Conservation (phyloP, 495 filamentous ascomycete species). For the Clavariopsis aquatica region DNA sequence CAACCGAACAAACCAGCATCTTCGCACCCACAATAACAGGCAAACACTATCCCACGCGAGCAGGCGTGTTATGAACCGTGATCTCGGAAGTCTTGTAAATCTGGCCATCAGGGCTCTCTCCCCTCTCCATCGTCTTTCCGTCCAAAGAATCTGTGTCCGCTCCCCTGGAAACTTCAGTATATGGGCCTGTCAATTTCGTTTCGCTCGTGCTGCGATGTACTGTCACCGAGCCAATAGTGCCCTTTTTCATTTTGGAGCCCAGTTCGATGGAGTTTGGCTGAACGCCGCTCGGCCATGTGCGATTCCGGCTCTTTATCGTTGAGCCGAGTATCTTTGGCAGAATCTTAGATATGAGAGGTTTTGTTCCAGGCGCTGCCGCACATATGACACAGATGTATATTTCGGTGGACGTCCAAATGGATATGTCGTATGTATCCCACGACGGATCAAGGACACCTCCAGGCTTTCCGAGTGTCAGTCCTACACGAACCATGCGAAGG, state of each 20-base stretch:
- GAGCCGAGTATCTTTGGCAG: conserved; percentile 9
- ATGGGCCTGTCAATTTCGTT: background rate
- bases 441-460: background rate
- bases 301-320: conserved; percentile 3
- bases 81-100: background rate
- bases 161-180: background rate
- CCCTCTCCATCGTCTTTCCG: background rate
- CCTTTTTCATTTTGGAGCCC: background rate
- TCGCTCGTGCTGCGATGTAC: background rate
- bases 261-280: background rate
- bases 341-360: conserved; percentile 4
- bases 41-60: background rate
- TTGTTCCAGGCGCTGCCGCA: conserved; percentile 16
- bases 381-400: conserved; percentile 20
- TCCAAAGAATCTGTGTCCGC: background rate
- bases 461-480: background rate
- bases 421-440: conserved; percentile 13
- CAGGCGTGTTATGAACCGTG: background rate
- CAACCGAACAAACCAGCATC: too few relatives aligned
- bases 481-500: conserved; percentile 15
- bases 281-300: background rate
- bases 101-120: background rate
- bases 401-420: conserved; percentile 18
- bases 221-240: background rate
- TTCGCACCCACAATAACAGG: too few relatives aligned